Conservation (phyloP, 805 yeast species). For the Tetrapisispora iriomotensis region DNA sequence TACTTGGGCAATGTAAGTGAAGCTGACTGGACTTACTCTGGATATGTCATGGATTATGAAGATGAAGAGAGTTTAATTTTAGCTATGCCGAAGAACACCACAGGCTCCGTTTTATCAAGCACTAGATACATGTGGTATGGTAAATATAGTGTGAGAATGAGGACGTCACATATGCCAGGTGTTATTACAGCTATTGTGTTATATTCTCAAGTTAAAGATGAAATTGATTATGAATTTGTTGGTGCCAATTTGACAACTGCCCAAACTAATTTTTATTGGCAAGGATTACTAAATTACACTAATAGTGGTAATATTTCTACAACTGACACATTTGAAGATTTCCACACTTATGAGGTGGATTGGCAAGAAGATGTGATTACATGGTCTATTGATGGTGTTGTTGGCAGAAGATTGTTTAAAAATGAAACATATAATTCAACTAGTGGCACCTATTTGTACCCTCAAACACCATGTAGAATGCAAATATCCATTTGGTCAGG, state of each 20-base stretch:
- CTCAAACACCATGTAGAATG: constrained; percentile 67
- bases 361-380: constrained; percentile 65
- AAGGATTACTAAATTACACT: constrained; percentile 61
- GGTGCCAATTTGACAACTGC: constrained; percentile 61
- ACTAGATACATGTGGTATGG: constrained; percentile 85
- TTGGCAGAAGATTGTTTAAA: constrained; percentile 54
- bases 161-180: constrained; percentile 68
- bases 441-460: constrained; percentile 43
- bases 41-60: constrained; percentile 45
- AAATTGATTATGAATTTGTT: constrained; percentile 79
- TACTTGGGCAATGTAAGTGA: constrained; percentile 65
- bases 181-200: constrained; percentile 76
- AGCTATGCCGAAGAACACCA: constrained; percentile 68
- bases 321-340: constrained; percentile 50
- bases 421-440: constrained; percentile 57
- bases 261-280: constrained; percentile 73
- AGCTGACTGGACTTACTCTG: constrained; percentile 58
- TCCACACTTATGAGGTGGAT: constrained; percentile 68
- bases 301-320: constrained; percentile 38
- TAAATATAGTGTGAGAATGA: constrained; percentile 55
- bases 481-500: constrained; percentile 75
- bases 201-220: constrained; percentile 80
- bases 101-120: constrained; percentile 75
- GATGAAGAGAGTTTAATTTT: constrained; percentile 43
- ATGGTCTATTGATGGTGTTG: constrained; percentile 67